phyloP scores from a whole-genome alignment of 1,284 basidiomycete genomes.

The Cerioporus squamosus region DNA sequence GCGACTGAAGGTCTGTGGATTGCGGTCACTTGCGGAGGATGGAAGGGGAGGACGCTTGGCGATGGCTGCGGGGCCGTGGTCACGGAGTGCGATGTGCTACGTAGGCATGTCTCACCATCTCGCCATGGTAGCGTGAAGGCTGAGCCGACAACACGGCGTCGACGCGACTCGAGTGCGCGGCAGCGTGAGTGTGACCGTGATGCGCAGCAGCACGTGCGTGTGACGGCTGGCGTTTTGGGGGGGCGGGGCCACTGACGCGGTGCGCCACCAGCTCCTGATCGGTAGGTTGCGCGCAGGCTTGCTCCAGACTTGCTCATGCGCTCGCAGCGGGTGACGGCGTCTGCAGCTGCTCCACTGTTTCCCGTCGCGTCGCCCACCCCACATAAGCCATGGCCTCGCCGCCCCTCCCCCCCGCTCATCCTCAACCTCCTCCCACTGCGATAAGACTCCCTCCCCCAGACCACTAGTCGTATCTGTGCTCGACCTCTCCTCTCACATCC shows the following conservation, averaged over 20 bases:
- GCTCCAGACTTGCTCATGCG: not conserved
- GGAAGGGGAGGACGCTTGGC: too few relatives aligned
- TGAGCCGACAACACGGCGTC: too few relatives aligned
- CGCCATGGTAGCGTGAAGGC: too few relatives aligned
- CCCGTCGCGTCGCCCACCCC: not conserved
- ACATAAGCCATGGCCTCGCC: not conserved
- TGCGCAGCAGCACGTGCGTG: not conserved
- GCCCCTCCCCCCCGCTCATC: not conserved
- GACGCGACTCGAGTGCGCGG: not conserved
- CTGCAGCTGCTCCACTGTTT: not conserved
- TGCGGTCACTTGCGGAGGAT: too few relatives aligned
- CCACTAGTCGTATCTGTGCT: not conserved
- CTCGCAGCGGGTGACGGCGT: not conserved
- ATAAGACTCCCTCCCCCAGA: not conserved
- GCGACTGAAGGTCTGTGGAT: too few relatives aligned
- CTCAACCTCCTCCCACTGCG: not conserved
- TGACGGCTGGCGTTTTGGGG: not conserved
- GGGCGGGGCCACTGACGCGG: not conserved
- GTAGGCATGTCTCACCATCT: too few relatives aligned
- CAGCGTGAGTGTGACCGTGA: not conserved
- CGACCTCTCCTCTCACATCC: not conserved
- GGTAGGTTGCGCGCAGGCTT: not conserved
- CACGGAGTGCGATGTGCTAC: too few relatives aligned
- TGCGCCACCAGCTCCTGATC: constrained; percentile 1
- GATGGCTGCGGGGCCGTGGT: too few relatives aligned